A percentile compares a stretch with the other conserved stretches of the same genome.
These are phyloP conservation scores for Solanum phureja DNA, from an alignment of 257 asterid genomes.

Conservation along the genomic window DNA sequence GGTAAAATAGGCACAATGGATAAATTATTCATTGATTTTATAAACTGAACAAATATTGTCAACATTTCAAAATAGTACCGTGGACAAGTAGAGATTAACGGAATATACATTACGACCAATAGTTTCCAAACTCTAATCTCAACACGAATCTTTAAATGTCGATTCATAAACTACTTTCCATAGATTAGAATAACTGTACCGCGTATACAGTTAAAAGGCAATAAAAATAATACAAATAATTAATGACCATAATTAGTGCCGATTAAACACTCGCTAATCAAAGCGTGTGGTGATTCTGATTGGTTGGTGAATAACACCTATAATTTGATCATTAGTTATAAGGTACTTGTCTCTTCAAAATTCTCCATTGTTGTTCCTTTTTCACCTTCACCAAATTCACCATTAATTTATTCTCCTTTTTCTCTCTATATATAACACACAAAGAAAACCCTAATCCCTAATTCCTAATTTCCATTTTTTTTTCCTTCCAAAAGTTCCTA, in stretches of 20 bases:
- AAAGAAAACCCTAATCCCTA: neutral
- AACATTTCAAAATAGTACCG: too few species aligned
- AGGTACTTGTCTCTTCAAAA: neutral
- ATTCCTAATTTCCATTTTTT: neutral
- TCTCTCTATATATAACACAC: neutral
- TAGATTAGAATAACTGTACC: neutral
- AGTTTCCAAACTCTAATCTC: neutral
- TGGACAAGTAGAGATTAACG: too few species aligned
- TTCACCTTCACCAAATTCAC: neutral
- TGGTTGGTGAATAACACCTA: neutral
- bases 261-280: neutral
- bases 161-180: neutral
- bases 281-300: neutral
- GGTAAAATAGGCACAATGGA: too few species aligned
- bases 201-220: neutral
- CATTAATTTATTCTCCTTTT: neutral
- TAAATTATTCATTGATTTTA: too few species aligned
- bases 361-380: neutral
- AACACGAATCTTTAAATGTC: neutral
- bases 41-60: rapidly evolving
- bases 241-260: neutral
- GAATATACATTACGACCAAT: too few species aligned
- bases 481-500: neutral
- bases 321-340: neutral
- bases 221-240: neutral